Percentiles rank a stretch among this genome's conserved stretches.
phyloP scores from a whole-genome alignment of 805 yeast genomes.

The Schizosaccharomyces lindneri region DNA sequence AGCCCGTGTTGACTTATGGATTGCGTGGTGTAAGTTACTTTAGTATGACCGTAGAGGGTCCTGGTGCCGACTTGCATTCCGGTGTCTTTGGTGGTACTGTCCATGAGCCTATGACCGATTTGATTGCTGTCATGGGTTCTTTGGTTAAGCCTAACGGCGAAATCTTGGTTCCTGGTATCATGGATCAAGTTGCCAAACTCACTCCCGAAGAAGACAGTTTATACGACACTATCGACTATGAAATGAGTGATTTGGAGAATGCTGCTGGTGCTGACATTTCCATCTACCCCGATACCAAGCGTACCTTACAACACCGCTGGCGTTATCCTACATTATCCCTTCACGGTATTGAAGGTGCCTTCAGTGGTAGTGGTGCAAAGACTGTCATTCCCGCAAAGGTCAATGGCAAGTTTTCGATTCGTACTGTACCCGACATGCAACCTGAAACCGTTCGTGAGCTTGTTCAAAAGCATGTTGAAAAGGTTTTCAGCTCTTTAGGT shows the following conservation, averaged over 20 bases:
- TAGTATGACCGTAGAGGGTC: constrained; percentile 60
- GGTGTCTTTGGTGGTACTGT: constrained; percentile 95
- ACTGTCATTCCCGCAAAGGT: constrained; percentile 95
- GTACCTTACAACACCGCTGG: constrained; percentile 94
- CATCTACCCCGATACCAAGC: constrained; percentile 50
- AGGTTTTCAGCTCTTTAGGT: constrained; percentile 35
- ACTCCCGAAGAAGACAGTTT: constrained; percentile 51
- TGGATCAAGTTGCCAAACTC: constrained; percentile 85
- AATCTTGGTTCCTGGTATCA: constrained; percentile 66
- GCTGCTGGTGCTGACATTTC: constrained; percentile 79
- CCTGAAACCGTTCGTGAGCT: constrained; percentile 51
- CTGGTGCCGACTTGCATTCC: constrained; percentile 89
- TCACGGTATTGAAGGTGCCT: constrained; percentile 97
- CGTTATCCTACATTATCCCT: constrained; percentile 87
- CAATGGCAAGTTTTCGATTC: constrained; percentile 77
- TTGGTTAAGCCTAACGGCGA: constrained; percentile 65
- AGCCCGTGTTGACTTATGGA: constrained; percentile 93
- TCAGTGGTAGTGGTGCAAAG: constrained; percentile 83
- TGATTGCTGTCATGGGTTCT: constrained; percentile 47
- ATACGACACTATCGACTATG: constrained; percentile 69
- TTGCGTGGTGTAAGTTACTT: constrained; percentile 91
- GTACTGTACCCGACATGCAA: constrained; percentile 91
- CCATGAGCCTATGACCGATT: constrained; percentile 92
- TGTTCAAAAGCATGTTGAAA: constrained; percentile 46
- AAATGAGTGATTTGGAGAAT: constrained; percentile 56